Percentiles rank a stretch among this genome's conserved stretches.
phyloP scores from a whole-genome alignment of 352 stramenopile species.

The Pythium dissimile region DNA sequence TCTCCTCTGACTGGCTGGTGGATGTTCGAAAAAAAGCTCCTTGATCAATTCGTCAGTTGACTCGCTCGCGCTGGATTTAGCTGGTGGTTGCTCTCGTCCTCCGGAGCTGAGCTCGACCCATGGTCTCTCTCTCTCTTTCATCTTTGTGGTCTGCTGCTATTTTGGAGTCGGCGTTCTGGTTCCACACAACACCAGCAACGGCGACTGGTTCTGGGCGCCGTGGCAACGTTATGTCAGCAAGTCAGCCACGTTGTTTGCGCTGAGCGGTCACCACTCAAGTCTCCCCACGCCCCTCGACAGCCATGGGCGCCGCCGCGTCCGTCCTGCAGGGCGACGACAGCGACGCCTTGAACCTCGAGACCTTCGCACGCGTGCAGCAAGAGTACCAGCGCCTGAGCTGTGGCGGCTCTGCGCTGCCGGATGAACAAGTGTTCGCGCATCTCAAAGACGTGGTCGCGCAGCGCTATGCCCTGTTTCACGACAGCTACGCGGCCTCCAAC shows the following conservation, averaged over 20 bases:
- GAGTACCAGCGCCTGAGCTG: conserved; percentile 24
- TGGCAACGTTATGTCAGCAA: neutral
- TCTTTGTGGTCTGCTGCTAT: too few relatives aligned
- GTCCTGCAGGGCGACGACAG: conserved; percentile 8
- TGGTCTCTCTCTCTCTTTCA: too few relatives aligned
- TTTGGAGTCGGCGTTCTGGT: too few relatives aligned
- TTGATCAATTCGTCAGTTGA: neutral
- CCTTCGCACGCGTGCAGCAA: conserved; percentile 20
- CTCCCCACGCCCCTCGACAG: neutral
- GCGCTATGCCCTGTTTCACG: conserved; percentile 8
- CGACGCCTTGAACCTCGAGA: conserved; percentile 12
- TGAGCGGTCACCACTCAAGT: neutral
- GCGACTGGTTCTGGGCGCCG: conserved; percentile 1
- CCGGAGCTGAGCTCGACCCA: neutral
- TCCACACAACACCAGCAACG: too few relatives aligned
- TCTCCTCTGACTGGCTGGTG: neutral
- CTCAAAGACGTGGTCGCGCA: conserved; percentile 18
- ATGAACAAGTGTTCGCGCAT: conserved; percentile 22
- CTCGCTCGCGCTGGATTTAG: too few relatives aligned
- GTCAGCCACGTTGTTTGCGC: neutral
- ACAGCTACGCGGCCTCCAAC: neutral
- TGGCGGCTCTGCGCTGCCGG: neutral
- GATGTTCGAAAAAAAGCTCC: neutral
- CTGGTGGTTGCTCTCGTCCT: neutral
- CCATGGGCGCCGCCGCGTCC: conserved; percentile 27